Evolutionary conservation across 352 stramenopile genomes (phyloP), one percentile per base, ranked within the genome.

Genomic region (Globisporangium megalacanthum): DNA sequence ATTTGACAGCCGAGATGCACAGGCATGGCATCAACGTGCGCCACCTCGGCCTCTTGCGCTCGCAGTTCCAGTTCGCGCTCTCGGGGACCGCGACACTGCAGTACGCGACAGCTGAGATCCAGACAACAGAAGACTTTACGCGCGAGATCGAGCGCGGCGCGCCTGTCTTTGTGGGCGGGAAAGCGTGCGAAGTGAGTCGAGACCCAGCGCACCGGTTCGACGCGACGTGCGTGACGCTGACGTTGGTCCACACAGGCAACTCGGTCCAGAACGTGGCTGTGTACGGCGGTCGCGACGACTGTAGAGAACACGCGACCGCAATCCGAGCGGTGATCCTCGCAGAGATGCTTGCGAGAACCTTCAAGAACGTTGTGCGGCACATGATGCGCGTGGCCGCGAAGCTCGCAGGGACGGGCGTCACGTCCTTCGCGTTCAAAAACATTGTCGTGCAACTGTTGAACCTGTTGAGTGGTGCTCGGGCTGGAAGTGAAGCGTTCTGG

Each of bases 11-110:
- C 10, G 89, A 97, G 54, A 74, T 98, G 70, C 90, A 98, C 59
- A 66, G 81, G 29, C 79, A 94, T 17, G 92, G 92, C 1, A 95
- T 97, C 53, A 96, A 95, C 53, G 60, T 97, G 54, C 83, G 92
- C 0, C 90, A 98, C 50, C 66, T 98, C 22, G 90, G 90, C 4
- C 54, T 95, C 1, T 36, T 97, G 7, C 79, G 92, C 9, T 58
- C 75, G 0, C 72, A 88, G 44, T 97, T 97, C 56, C 79, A 83
- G 36, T 80, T 89, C 45, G 64, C 75, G 22, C 61, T 98, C 1
- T 72, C 76, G 0, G 89, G 86, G 19, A 94, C 66, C 0, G 89
- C 83, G 11, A 86, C 79, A 14, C 62, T 96, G 1, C 81, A 93
- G 56, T 96, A 94, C 50, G 77, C 89, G 15, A 94, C 70, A 0